phyloP scores from a whole-genome alignment of 371 early-diverging fungal genomes.

The Mucor racemosus region DNA sequence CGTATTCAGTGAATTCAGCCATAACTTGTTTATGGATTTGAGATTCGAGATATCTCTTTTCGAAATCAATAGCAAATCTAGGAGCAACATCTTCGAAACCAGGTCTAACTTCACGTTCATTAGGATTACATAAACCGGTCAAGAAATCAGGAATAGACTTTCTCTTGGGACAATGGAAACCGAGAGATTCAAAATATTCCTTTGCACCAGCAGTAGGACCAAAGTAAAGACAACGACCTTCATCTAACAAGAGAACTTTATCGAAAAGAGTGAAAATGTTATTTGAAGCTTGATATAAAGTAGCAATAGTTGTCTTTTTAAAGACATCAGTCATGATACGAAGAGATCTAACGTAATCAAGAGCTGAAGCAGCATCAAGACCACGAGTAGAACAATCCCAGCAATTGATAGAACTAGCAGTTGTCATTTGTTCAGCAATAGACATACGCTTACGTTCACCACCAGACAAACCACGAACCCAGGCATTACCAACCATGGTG shows the following conservation, averaged over 20 bases:
- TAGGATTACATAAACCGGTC: slow-evolving; percentile 68
- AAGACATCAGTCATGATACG: slow-evolving; percentile 58
- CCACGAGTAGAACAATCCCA: slow-evolving; percentile 82
- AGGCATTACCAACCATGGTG: slow-evolving; percentile 76
- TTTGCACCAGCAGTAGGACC: slow-evolving; percentile 58
- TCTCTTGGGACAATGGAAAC: slow-evolving; percentile 72
- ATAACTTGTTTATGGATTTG: slow-evolving; percentile 39
- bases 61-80: slow-evolving; percentile 52
- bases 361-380: slow-evolving; percentile 80
- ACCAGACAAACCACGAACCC: slow-evolving; percentile 70
- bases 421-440: slow-evolving; percentile 78
- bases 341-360: slow-evolving; percentile 65
- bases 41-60: slow-evolving; percentile 53
- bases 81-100: slow-evolving; percentile 62
- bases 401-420: slow-evolving; percentile 65
- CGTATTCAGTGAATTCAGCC: slow-evolving; percentile 48
- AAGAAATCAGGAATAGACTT: slow-evolving; percentile 84
- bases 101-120: slow-evolving; percentile 63
- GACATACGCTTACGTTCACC: slow-evolving; percentile 80
- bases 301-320: slow-evolving; percentile 61
- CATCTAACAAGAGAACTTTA: slow-evolving; percentile 64
- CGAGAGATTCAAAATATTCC: slow-evolving; percentile 58
- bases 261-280: slow-evolving; percentile 69
- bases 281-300: slow-evolving; percentile 70
- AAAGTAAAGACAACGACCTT: slow-evolving; percentile 69